These are phyloP conservation scores for Ambrosia trifida DNA, from an alignment of 129 eudicot species.

Conservation along the genomic window DNA sequence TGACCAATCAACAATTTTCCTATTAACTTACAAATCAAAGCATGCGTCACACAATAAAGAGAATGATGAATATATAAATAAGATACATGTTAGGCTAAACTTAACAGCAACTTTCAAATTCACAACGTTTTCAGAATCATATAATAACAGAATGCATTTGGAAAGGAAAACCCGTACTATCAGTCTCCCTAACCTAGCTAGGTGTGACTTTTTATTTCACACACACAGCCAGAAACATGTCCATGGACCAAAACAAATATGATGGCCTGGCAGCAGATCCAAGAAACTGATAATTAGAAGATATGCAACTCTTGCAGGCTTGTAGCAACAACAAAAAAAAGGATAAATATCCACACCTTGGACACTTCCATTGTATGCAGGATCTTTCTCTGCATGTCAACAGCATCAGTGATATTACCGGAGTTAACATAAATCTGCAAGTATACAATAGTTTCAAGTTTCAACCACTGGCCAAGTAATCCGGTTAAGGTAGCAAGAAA, in stretches of 20 bases:
- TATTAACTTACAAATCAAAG: neutral
- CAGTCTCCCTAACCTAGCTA: neutral
- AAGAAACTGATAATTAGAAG: neutral
- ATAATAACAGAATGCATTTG: constrained; percentile 4
- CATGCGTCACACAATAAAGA: neutral
- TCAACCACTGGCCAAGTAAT: constrained; percentile 5
- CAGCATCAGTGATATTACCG: constrained; percentile 52
- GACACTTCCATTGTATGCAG: constrained; percentile 71
- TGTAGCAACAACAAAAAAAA: constrained; percentile 12
- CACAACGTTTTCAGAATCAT: neutral
- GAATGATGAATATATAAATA: constrained; percentile 2
- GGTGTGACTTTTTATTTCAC: constrained; percentile 2
- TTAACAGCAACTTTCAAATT: neutral
- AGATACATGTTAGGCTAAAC: neutral
- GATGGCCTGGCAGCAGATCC: constrained; percentile 7
- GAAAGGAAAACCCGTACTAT: neutral
- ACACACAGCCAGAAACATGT: constrained; percentile 9
- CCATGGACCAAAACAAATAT: neutral
- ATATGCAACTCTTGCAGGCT: constrained; percentile 10
- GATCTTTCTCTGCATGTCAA: constrained; percentile 67
- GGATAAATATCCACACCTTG: constrained; percentile 51
- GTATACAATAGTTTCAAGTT: constrained; percentile 10
- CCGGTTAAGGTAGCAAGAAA: neutral
- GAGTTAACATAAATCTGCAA: constrained; percentile 68
- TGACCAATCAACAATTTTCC: constrained; percentile 22